phyloP scores from a whole-genome alignment of 1,139 yeast species.

The Taphrina wiesneri region DNA sequence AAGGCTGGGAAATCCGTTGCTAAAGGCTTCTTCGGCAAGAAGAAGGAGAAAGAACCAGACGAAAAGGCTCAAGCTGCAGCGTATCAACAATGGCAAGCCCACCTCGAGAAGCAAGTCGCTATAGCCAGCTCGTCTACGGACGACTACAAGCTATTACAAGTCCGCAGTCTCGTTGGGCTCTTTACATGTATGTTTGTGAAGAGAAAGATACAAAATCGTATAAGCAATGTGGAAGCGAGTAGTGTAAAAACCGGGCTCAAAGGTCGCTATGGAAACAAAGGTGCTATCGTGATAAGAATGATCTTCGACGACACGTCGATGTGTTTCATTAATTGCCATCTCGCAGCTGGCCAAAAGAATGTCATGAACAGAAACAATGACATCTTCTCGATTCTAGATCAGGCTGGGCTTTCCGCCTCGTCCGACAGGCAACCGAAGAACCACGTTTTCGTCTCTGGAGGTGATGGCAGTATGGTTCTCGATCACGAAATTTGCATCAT shows the following conservation, averaged over 20 bases:
- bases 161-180: conserved; percentile 86
- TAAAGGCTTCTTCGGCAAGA: conserved; percentile 56
- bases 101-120: conserved; percentile 40
- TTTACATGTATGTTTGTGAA: conserved; percentile 67
- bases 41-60: conserved; percentile 24
- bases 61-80: conserved; percentile 11
- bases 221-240: conserved; percentile 71
- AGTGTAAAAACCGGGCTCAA: conserved; percentile 91
- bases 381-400: conserved; percentile 66
- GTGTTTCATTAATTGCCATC: conserved; percentile 82
- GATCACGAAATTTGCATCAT: conserved; percentile 89
- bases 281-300: conserved; percentile 85
- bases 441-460: conserved; percentile 52
- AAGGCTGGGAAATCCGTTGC: conserved; percentile 27
- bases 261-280: conserved; percentile 93
- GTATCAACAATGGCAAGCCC: conserved; percentile 47
- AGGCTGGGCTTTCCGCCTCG: conserved; percentile 47
- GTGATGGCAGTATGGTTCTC: conserved; percentile 53
- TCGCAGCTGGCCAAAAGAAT: conserved; percentile 84
- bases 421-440: conserved; percentile 51
- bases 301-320: conserved; percentile 70
- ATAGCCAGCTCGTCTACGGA: conserved; percentile 38
- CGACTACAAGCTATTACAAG: conserved; percentile 68
- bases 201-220: conserved; percentile 54
- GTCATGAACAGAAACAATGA: conserved; percentile 82